Conservation (phyloP, 768 basidiomycete species). For the Boletus pseudo-olivaceus region DNA sequence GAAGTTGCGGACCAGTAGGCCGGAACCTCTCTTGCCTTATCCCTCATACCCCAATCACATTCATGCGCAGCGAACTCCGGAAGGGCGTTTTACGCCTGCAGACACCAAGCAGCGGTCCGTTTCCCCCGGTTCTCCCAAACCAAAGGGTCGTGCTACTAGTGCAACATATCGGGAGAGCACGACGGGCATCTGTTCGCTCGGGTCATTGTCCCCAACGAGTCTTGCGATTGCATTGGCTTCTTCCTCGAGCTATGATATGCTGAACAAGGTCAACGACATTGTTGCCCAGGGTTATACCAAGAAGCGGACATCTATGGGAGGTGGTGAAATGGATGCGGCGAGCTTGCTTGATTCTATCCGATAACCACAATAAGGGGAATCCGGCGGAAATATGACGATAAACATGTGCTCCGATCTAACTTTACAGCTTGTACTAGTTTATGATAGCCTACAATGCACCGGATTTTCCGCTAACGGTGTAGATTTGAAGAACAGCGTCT, state of each 20-base stretch:
- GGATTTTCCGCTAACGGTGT: neutral
- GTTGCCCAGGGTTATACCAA: constrained; percentile 35
- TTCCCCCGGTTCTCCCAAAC: constrained; percentile 8
- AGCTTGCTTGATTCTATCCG: neutral
- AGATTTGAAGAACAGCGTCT: neutral
- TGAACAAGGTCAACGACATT: constrained; percentile 36
- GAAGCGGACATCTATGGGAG: constrained; percentile 2
- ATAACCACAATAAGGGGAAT: neutral
- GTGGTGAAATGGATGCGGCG: neutral
- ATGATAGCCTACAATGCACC: neutral
- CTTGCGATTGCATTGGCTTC: constrained; percentile 21
- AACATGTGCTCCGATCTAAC: constrained; percentile 2
- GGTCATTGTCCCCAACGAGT: constrained; percentile 23
- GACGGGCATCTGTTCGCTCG: constrained; percentile 10
- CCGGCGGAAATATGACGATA: neutral
- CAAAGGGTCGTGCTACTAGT: constrained; percentile 6
- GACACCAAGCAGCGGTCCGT: neutral
- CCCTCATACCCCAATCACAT: constrained; percentile 19
- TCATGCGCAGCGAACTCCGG: neutral
- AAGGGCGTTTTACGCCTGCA: neutral
- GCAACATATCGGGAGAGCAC: constrained; percentile 1
- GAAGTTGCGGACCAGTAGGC: constrained; percentile 1
- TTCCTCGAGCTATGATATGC: constrained; percentile 23
- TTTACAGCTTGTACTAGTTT: neutral
- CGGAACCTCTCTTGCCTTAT: constrained; percentile 18